phyloP scores from a whole-genome alignment of 164 flowering plant species.

The Aristolochia fimbriata region DNA sequence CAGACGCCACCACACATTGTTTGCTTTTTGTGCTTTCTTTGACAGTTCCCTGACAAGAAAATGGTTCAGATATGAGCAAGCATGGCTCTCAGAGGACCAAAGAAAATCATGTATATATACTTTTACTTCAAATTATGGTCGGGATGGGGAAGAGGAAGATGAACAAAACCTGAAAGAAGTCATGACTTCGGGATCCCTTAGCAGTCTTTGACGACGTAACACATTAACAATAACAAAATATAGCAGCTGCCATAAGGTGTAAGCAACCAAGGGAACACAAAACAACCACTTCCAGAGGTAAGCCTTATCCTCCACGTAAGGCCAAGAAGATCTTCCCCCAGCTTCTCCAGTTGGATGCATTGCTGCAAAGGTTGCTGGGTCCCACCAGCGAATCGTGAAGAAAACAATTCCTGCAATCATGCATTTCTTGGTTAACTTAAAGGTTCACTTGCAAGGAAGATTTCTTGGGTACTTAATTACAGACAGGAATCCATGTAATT shows the following conservation, averaged over 20 bases:
- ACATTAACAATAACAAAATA: constrained; percentile 94
- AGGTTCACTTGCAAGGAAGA: no score
- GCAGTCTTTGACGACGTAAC: constrained; percentile 74
- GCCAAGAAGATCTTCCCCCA: constrained; percentile 73
- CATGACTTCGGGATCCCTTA: constrained; percentile 98
- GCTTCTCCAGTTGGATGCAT: constrained; percentile 72
- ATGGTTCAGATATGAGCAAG: neutral
- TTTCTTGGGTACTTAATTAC: no score
- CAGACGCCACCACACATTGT: constrained; percentile 87
- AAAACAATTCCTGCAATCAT: constrained; percentile 59
- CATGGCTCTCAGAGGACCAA: no score
- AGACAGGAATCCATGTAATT: no score
- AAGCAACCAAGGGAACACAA: constrained; percentile 72
- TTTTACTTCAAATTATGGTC: neutral
- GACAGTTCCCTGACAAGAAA: constrained; percentile 66
- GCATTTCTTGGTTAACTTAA: no score
- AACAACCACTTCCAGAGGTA: constrained; percentile 85
- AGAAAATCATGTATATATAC: no score
- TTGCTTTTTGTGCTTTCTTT: constrained; percentile 87
- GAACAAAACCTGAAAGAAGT: constrained; percentile 81
- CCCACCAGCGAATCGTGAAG: constrained; percentile 97
- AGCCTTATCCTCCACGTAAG: constrained; percentile 65
- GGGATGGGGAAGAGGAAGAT: constrained; percentile 10
- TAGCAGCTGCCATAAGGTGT: constrained; percentile 79
- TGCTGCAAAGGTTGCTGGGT: constrained; percentile 73